phyloP scores from a whole-genome alignment of 768 basidiomycete species.

The Rhizopogon rudus region DNA sequence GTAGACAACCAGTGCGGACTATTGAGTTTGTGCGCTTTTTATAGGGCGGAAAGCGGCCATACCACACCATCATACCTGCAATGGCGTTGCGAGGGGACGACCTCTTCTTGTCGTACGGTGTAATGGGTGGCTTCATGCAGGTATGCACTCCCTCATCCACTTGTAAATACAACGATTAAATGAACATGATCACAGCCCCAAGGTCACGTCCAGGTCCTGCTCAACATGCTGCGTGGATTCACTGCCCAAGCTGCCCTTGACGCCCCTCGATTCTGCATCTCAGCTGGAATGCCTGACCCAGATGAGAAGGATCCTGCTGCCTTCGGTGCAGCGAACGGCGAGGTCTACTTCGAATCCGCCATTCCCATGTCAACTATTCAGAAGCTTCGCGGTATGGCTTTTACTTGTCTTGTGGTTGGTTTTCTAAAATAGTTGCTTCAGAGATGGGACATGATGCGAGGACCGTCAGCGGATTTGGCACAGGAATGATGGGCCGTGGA shows the following conservation, averaged over 20 bases:
- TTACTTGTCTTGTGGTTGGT: not conserved
- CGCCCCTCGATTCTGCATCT: conserved; percentile 95
- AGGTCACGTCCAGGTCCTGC: conserved; percentile 91
- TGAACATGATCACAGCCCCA: conserved; percentile 56
- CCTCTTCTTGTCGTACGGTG: conserved; percentile 83
- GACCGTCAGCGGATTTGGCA: conserved; percentile 50
- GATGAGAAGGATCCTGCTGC: conserved; percentile 36
- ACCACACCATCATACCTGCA: conserved; percentile 95
- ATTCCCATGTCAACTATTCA: conserved; percentile 58
- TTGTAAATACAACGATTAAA: not conserved
- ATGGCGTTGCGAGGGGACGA: conserved; percentile 75
- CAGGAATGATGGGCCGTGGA: conserved; percentile 73
- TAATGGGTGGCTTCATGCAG: conserved; percentile 93
- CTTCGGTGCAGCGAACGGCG: conserved; percentile 66
- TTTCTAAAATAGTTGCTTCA: conserved; percentile 22
- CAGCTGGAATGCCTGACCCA: conserved; percentile 68
- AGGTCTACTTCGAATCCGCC: conserved; percentile 87
- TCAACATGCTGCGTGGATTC: conserved; percentile 86
- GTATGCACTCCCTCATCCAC: conserved; percentile 24
- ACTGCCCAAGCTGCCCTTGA: conserved; percentile 88
- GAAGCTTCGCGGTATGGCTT: conserved; percentile 56
- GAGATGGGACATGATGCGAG: conserved; percentile 89
- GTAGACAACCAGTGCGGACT: not conserved
- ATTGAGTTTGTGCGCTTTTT: not conserved
- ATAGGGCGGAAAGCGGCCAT: conserved; percentile 78